These are phyloP conservation scores for Oryza glaberrima DNA, from an alignment of 176 grass and related monocot species.

Conservation along the genomic window DNA sequence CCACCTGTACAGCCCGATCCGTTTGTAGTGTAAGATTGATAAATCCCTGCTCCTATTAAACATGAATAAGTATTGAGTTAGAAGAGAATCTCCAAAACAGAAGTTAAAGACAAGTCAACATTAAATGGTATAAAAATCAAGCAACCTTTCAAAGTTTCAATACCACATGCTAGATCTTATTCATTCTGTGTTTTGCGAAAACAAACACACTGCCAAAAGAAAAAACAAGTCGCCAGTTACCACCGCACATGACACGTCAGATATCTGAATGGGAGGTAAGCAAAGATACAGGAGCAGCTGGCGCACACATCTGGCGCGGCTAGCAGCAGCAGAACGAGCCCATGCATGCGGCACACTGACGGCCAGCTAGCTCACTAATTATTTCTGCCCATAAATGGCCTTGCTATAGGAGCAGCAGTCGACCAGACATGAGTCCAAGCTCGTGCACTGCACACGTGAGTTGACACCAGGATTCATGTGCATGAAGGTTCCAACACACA, in stretches of 20 bases:
- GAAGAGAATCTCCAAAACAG: not conserved
- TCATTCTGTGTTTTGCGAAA: not conserved
- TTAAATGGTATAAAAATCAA: not conserved
- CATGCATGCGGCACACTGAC: conserved; percentile 44
- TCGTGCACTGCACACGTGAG: conserved; percentile 62
- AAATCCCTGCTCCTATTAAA: not conserved
- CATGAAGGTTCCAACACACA: conserved; percentile 66
- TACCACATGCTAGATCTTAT: not conserved
- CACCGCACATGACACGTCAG: conserved; percentile 11
- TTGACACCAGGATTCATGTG: conserved; percentile 51
- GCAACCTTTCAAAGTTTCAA: not conserved
- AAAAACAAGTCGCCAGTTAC: not conserved
- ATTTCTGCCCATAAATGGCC: conserved; percentile 37
- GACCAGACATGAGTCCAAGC: conserved; percentile 44
- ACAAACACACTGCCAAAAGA: not conserved
- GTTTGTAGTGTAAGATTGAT: not conserved
- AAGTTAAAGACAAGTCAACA: too few species aligned
- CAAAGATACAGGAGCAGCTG: conserved; percentile 31
- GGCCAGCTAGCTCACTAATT: conserved; percentile 35
- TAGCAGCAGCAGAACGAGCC: conserved; percentile 33
- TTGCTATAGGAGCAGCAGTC: conserved; percentile 26
- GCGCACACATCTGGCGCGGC: conserved; percentile 22
- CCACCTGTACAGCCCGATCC: not conserved
- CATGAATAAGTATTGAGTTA: not conserved
- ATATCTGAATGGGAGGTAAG: conserved; percentile 13